phyloP scores from a whole-genome alignment of 2,329 filamentous ascomycete genomes.

The Lecanicillium sp. region DNA sequence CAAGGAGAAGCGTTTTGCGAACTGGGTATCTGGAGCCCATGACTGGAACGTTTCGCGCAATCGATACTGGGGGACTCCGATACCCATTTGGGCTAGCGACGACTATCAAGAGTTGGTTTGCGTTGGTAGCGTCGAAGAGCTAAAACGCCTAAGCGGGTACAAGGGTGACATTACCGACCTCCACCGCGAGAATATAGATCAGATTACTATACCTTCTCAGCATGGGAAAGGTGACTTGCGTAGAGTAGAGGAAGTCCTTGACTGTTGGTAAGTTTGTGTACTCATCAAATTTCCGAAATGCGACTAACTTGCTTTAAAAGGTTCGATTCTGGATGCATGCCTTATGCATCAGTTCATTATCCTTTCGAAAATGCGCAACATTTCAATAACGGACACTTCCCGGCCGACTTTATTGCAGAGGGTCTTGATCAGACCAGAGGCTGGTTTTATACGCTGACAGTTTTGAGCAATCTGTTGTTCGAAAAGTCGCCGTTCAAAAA shows the following conservation, averaged over 20 bases:
- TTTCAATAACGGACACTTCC: slow-evolving; percentile 15
- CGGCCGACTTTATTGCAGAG: slow-evolving; percentile 20
- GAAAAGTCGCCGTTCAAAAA: slow-evolving; percentile 18
- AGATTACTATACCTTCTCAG: slow-evolving; percentile 18
- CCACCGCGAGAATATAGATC: slow-evolving; percentile 18
- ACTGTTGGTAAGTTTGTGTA: slow-evolving; percentile 19
- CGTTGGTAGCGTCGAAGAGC: slow-evolving; percentile 16
- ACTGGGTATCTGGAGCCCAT: slow-evolving; percentile 14
- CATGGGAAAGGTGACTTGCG: slow-evolving; percentile 16
- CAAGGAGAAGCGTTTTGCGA: slow-evolving; percentile 19
- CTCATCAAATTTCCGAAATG: not conserved
- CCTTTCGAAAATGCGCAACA: slow-evolving; percentile 17
- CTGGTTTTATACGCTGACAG: slow-evolving; percentile 20
- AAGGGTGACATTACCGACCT: slow-evolving; percentile 14
- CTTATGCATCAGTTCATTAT: slow-evolving; percentile 18
- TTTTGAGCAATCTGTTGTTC: slow-evolving; percentile 18
- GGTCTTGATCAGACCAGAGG: slow-evolving; percentile 19
- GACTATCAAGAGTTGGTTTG: slow-evolving; percentile 18
- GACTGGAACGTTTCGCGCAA: slow-evolving; percentile 7
- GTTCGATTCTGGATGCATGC: slow-evolving; percentile 20
- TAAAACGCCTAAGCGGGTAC: slow-evolving; percentile 17
- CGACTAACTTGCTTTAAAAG: too few relatives aligned
- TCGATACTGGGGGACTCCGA: slow-evolving; percentile 19
- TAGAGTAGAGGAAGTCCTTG: slow-evolving; percentile 19
- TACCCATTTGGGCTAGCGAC: slow-evolving; percentile 19